phyloP scores from a whole-genome alignment of 495 filamentous ascomycete species.

The Hypoxylon rickii region DNA sequence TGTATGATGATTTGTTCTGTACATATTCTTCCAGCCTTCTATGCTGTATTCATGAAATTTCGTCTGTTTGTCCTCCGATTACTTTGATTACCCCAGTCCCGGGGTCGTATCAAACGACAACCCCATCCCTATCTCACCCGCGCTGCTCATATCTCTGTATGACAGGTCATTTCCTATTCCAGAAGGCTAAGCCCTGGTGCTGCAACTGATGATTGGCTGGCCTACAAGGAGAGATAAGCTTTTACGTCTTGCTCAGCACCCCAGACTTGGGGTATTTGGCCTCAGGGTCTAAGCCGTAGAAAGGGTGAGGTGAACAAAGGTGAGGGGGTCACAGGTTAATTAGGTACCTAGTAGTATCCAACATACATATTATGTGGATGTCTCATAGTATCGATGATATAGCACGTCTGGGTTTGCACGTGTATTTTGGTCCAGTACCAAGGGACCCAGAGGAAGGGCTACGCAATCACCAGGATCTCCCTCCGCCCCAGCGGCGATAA shows the following conservation, averaged over 20 bases:
- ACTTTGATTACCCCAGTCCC: no score
- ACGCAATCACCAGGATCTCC: neutral
- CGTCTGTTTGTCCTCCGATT: slow-evolving; percentile 1
- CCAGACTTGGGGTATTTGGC: neutral
- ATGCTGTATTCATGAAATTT: neutral
- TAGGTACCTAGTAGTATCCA: no score
- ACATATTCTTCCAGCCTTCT: slow-evolving; percentile 3
- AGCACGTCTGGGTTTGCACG: neutral
- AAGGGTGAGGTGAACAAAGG: no score
- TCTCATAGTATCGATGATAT: neutral
- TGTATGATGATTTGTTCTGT: neutral
- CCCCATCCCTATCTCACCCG: slow-evolving; percentile 11
- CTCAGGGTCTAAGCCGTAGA: no score
- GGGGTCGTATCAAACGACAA: no score
- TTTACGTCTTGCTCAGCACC: neutral
- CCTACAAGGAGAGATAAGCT: slow-evolving; percentile 17
- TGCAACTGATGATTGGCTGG: slow-evolving; percentile 6
- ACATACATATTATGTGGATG: neutral
- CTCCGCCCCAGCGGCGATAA: neutral
- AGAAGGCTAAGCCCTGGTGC: slow-evolving; percentile 6
- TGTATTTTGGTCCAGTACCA: neutral
- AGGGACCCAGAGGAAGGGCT: neutral
- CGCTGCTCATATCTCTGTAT: slow-evolving; percentile 2
- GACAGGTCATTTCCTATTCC: slow-evolving; percentile 24
- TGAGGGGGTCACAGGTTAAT: no score